phyloP scores from a whole-genome alignment of 352 stramenopile genomes.

The Phytophthora vignae region DNA sequence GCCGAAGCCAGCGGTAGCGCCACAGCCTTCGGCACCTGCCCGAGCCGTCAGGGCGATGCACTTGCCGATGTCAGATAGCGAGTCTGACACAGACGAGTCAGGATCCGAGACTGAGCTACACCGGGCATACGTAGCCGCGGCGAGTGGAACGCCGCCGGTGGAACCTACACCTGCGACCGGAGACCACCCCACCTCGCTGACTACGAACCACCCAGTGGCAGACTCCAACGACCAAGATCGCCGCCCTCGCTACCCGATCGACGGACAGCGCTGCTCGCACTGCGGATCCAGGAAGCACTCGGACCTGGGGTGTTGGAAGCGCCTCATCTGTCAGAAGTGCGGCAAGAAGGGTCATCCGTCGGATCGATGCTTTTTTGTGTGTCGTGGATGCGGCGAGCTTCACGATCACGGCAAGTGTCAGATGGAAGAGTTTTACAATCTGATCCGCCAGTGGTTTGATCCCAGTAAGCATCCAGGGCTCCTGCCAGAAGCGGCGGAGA shows the following conservation, averaged over 20 bases:
- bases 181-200: no score
- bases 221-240: background rate
- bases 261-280: background rate
- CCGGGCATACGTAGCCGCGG: background rate
- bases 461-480: slow-evolving; percentile 14
- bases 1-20: background rate
- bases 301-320: slow-evolving; percentile 15
- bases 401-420: slow-evolving; percentile 9
- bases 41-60: background rate
- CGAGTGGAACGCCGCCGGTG: no score
- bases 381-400: slow-evolving; percentile 15
- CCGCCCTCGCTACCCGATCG: background rate
- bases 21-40: background rate
- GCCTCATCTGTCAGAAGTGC: slow-evolving; percentile 15
- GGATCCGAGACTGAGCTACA: background rate
- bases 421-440: slow-evolving; percentile 25
- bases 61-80: background rate
- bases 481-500: slow-evolving; percentile 6
- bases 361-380: slow-evolving; percentile 19
- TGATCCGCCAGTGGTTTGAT: slow-evolving; percentile 18
- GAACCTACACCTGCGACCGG: no score
- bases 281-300: slow-evolving; percentile 7
- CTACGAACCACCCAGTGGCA: no score
- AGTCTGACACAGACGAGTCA: background rate
- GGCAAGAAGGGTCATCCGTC: slow-evolving; percentile 11